Evolutionary conservation across 345 rosid species (phyloP).

Genomic region (Syzygium jambos): DNA sequence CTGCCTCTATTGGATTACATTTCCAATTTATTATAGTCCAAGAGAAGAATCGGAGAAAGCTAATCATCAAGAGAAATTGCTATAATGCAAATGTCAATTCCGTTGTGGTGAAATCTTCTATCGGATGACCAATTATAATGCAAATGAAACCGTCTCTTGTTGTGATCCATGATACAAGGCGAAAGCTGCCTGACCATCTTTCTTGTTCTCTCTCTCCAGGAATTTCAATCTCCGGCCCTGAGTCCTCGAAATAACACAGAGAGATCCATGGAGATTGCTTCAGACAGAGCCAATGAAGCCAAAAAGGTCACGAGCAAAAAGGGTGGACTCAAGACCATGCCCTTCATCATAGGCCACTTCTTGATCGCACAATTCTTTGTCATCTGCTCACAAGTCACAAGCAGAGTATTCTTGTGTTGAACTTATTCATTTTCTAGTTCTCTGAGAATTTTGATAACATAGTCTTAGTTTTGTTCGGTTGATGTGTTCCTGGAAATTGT

Average conservation of each 20-base stretch:
- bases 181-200: background rate
- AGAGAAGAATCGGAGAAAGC: background rate
- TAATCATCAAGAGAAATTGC: background rate
- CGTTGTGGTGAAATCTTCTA: background rate
- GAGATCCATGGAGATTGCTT: slow-evolving; percentile 9
- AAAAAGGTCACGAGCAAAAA: slow-evolving; percentile 2
- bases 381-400: background rate
- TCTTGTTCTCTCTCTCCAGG: background rate
- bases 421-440: background rate
- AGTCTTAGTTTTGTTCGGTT: background rate
- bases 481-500: background rate
- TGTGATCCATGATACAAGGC: background rate
- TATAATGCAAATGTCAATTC: background rate
- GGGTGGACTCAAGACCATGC: slow-evolving; percentile 45
- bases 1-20: background rate
- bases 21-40: background rate
- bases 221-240: background rate
- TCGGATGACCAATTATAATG: background rate
- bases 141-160: background rate
- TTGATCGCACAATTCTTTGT: background rate
- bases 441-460: background rate
- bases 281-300: slow-evolving; percentile 1
- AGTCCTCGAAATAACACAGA: background rate
- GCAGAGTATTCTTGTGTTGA: background rate
- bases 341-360: slow-evolving; percentile 37